These are phyloP conservation scores for Cryptococcus sp. DNA, from an alignment of 1,284 basidiomycete genomes.

Conservation along the genomic window DNA sequence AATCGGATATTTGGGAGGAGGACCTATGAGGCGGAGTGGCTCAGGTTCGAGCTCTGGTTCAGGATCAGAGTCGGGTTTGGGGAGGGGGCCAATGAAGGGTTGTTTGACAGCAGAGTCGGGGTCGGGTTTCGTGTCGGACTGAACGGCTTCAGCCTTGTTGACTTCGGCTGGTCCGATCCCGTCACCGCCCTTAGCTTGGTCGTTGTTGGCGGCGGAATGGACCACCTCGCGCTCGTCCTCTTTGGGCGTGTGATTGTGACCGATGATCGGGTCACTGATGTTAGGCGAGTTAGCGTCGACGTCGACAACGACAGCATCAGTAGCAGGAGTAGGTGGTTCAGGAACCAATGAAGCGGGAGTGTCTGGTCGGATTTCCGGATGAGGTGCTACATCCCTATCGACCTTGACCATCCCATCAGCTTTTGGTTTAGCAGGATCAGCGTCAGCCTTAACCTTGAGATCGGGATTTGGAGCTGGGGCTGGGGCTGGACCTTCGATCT, in stretches of 20 bases:
- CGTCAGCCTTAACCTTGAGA: constrained; percentile 2
- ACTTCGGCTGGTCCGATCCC: not conserved
- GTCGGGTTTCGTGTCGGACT: too few species aligned
- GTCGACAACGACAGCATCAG: not conserved
- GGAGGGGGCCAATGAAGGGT: not conserved
- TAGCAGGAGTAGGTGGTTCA: constrained; percentile 21
- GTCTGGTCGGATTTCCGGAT: constrained; percentile 1
- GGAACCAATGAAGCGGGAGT: constrained; percentile 18
- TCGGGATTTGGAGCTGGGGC: not conserved
- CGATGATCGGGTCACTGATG: not conserved
- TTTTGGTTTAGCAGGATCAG: constrained; percentile 1
- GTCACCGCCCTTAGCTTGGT: not conserved
- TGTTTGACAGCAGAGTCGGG: not conserved
- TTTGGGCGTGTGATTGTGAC: constrained; percentile 1
- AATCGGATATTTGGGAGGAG: constrained; percentile 20
- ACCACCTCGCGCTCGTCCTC: constrained; percentile 4
- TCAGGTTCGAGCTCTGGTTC: constrained; percentile 12
- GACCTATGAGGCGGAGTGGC: constrained; percentile 24
- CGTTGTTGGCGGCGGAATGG: not conserved
- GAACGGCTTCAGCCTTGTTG: not conserved
- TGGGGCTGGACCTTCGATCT: constrained; percentile 2
- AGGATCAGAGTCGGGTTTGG: not conserved
- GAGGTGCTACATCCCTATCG: not conserved
- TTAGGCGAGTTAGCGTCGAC: not conserved
- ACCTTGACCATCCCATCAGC: not conserved